Evolutionary conservation across 768 basidiomycete species (phyloP), one percentile per base, ranked within the genome.

Genomic region (Tylopilus rubrobrunneus): DNA sequence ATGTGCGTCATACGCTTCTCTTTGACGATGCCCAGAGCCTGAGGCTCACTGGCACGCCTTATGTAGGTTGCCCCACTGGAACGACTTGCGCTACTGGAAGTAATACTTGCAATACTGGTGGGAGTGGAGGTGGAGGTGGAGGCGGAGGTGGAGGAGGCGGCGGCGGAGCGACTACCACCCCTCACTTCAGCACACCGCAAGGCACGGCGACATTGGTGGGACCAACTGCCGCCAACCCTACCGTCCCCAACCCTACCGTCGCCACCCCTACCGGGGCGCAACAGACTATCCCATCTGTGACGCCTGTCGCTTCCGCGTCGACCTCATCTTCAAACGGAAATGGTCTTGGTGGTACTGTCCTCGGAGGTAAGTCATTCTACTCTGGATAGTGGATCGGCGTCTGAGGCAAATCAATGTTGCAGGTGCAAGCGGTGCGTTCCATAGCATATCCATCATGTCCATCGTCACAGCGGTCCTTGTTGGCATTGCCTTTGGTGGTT

Each of bases 1-100:
- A 50, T 67, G 66, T 67, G 43, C 25, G 66, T 61, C 11, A 7
- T 12, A 11, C 31, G 31, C 31, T 31, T 11, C 31, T 31, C 31
- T 8, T 31, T 31, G 31, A 31, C 31, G 31, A 31, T 31, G 31
- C 7, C 31, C 25, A 25, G 25, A 25, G 25, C 5, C 25, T 25
- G 25, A 25, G 25, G 2, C 19, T 19, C 19, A 19, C 25, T 65
- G 23, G 60, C n/a, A 10, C 25, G 15, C 19, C 0, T 7, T 6
- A 27, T 28, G 1, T 29, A 67, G 66, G 66, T 45, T 68, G 66
- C 40, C 46, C 60, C 10, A 21, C 4, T 7, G 63, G 61, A 14
- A 21, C 31, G 9, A 33, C 23, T 2, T 67, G 66, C 45, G 47
- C 28, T 15, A 2, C 37, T 23, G 49, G 37, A 39, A 39, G 23